phyloP scores from a whole-genome alignment of 257 asterid species.

The Solanum peruvianum region DNA sequence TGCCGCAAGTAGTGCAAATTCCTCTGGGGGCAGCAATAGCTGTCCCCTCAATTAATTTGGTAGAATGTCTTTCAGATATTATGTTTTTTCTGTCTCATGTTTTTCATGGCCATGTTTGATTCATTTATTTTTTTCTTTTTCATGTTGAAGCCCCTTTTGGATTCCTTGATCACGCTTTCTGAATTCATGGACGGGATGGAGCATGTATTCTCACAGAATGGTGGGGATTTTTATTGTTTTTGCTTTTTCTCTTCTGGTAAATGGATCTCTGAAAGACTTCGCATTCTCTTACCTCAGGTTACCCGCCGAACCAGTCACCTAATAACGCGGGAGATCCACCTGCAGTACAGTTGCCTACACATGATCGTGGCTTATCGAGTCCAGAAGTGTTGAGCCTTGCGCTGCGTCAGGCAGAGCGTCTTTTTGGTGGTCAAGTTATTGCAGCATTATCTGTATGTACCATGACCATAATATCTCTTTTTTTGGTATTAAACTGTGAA shows the following conservation, averaged over 20 bases:
- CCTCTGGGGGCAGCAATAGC: slow-evolving; percentile 62
- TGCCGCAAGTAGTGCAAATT: slow-evolving; percentile 40
- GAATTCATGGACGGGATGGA: slow-evolving; percentile 85
- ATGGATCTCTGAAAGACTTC: background rate
- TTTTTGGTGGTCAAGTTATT: slow-evolving; percentile 55
- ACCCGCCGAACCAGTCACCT: slow-evolving; percentile 42
- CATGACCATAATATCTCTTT: background rate
- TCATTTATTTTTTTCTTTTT: slow-evolving; percentile 2
- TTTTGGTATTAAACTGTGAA: background rate
- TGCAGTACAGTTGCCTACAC: slow-evolving; percentile 42
- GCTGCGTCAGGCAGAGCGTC: slow-evolving; percentile 51
- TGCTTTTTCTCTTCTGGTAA: background rate
- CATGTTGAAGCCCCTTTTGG: slow-evolving; percentile 66
- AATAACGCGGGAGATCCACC: slow-evolving; percentile 21
- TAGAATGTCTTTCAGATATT: slow-evolving; percentile 7
- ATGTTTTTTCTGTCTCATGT: background rate
- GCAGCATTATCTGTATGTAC: slow-evolving; percentile 78
- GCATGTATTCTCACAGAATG: slow-evolving; percentile 49
- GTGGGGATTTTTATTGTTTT: slow-evolving; percentile 17
- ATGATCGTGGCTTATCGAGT: slow-evolving; percentile 48
- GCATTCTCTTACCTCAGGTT: slow-evolving; percentile 18
- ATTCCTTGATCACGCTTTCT: slow-evolving; percentile 73
- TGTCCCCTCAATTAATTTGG: slow-evolving; percentile 62
- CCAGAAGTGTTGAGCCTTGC: slow-evolving; percentile 60
- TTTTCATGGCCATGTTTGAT: background rate